phyloP scores from a whole-genome alignment of 441 rosid species.

The Populus hybrid region DNA sequence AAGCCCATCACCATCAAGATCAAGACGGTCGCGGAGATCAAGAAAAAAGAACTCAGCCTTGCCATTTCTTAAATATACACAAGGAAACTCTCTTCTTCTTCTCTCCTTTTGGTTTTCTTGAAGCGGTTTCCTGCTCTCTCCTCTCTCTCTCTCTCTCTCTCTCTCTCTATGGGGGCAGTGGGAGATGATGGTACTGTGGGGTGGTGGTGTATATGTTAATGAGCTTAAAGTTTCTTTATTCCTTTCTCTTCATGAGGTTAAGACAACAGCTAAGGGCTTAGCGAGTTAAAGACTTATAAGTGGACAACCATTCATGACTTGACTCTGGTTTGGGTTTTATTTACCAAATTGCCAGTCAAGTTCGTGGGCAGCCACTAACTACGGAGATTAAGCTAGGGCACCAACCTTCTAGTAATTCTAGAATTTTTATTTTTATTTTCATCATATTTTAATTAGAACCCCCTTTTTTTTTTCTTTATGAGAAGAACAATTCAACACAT shows the following conservation, averaged over 20 bases:
- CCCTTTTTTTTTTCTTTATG: not conserved
- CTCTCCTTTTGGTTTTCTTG: not conserved
- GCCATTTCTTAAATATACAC: slow-evolving; percentile 24
- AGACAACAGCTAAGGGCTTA: slow-evolving; percentile 14
- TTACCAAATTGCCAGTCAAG: slow-evolving; percentile 34
- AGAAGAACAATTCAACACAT: not conserved
- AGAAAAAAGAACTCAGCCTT: slow-evolving; percentile 21
- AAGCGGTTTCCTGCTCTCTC: not conserved
- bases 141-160: not conserved
- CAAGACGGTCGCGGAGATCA: slow-evolving; percentile 34
- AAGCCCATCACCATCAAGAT: slow-evolving; percentile 25
- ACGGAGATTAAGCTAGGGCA: not conserved
- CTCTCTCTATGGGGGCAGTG: not conserved
- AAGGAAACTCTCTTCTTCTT: no score
- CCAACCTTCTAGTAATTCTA: not conserved
- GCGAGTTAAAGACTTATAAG: slow-evolving; percentile 21
- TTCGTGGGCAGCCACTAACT: slow-evolving; percentile 22
- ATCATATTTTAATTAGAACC: not conserved
- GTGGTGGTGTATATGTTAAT: not conserved
- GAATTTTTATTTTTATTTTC: not conserved
- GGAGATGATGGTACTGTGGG: not conserved
- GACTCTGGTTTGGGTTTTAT: slow-evolving; percentile 16
- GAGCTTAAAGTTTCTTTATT: not conserved
- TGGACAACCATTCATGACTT: not conserved
- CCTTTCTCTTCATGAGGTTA: slow-evolving; percentile 8